Conservation (phyloP, 768 basidiomycete genomes). For the Russula griseocarnosa region DNA sequence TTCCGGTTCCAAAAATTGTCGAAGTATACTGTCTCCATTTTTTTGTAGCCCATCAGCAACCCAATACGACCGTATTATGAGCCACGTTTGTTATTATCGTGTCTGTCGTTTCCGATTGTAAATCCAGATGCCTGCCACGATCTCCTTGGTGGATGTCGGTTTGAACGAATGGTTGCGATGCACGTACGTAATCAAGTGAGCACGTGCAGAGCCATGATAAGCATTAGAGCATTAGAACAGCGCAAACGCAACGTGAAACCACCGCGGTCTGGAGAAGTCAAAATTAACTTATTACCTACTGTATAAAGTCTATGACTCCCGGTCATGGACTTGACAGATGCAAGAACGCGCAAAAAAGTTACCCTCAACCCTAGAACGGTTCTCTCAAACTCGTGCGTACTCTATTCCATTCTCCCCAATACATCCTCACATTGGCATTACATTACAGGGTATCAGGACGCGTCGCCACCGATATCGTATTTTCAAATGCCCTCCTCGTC, state of each 20-base stretch:
- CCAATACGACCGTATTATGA: slow-evolving; percentile 16
- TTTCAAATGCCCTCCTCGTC: slow-evolving; percentile 62
- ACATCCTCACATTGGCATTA: not conserved
- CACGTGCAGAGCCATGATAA: slow-evolving; percentile 6
- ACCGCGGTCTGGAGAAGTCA: not conserved
- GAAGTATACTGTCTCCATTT: slow-evolving; percentile 15
- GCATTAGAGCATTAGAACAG: too few relatives aligned
- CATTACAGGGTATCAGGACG: slow-evolving; percentile 20
- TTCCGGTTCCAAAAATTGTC: slow-evolving; percentile 1
- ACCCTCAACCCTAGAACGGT: slow-evolving; percentile 32
- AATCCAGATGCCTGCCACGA: not conserved
- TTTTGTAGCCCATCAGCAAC: slow-evolving; percentile 23
- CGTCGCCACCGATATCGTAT: slow-evolving; percentile 41
- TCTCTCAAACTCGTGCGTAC: slow-evolving; percentile 30
- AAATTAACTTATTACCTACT: slow-evolving; percentile 1
- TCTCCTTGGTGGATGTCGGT: too few relatives aligned
- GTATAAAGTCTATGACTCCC: slow-evolving; percentile 7
- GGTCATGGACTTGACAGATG: slow-evolving; percentile 34
- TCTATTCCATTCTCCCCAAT: too few relatives aligned
- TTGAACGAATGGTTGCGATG: too few relatives aligned
- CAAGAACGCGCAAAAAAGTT: slow-evolving; percentile 39
- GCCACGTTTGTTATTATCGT: not conserved
- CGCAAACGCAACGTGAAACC: not conserved
- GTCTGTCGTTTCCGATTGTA: not conserved
- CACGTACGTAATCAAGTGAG: slow-evolving; percentile 10